Evolutionary conservation across 441 rosid species (phyloP).

Genomic region (Daphne laureola): DNA sequence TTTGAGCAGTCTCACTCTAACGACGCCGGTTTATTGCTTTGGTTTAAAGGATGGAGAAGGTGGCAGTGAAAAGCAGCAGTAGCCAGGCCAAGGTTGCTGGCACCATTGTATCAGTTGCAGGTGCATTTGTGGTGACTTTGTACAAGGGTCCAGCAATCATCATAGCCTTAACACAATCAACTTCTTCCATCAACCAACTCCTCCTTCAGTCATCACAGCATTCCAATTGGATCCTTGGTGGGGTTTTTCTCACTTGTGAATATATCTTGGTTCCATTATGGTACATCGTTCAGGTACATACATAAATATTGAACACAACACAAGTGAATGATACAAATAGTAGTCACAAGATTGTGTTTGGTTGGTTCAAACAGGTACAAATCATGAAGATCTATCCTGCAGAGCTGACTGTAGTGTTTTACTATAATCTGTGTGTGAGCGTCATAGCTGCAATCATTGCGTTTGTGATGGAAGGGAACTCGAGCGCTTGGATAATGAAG

Average conservation of each 20-base stretch:
- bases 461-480: constrained; percentile 28
- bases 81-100: constrained; percentile 56
- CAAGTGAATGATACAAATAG: neutral
- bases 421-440: constrained; percentile 48
- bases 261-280: constrained; percentile 54
- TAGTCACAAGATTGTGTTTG: neutral
- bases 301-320: neutral
- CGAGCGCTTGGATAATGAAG: constrained; percentile 42
- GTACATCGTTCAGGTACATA: constrained; percentile 68
- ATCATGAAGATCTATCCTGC: constrained; percentile 65
- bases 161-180: constrained; percentile 16
- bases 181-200: constrained; percentile 10
- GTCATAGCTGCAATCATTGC: constrained; percentile 41
- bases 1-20: neutral
- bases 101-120: constrained; percentile 41
- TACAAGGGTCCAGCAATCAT: constrained; percentile 37
- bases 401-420: constrained; percentile 54
- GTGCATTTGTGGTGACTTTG: constrained; percentile 53
- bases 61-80: constrained; percentile 38
- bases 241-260: constrained; percentile 46
- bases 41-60: constrained; percentile 54
- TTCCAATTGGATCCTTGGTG: constrained; percentile 54
- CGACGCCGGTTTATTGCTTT: neutral
- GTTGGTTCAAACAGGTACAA: constrained; percentile 33
- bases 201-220: constrained; percentile 8